These are phyloP conservation scores for Tetraselmis chui DNA, from an alignment of 139 green algal genomes.

Conservation along the genomic window DNA sequence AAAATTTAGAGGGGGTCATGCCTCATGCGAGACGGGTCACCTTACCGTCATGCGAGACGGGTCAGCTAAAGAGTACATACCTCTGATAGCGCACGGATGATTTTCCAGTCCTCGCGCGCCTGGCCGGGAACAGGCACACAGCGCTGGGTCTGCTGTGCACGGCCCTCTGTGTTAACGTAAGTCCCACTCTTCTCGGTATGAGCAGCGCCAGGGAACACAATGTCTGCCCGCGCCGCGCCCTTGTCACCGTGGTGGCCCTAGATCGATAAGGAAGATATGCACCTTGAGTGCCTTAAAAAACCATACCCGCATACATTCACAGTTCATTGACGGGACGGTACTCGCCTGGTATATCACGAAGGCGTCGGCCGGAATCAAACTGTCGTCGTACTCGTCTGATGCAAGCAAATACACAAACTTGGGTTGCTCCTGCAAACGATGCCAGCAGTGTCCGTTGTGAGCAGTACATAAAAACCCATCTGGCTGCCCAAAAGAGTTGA, in stretches of 20 bases:
- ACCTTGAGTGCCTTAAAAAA: constrained; percentile 3
- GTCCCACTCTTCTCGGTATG: constrained; percentile 84
- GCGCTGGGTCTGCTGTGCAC: constrained; percentile 79
- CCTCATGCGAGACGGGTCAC: constrained; percentile 1
- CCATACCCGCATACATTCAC: constrained; percentile 2
- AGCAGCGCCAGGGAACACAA: constrained; percentile 85
- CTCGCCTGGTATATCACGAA: constrained; percentile 93
- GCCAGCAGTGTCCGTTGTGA: no score
- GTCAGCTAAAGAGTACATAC: no score
- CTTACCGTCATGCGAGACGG: no score
- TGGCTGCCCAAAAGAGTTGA: no score
- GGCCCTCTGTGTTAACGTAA: constrained; percentile 90
- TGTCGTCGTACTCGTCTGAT: constrained; percentile 74
- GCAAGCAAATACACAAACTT: constrained; percentile 94
- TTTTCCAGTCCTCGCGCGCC: constrained; percentile 93
- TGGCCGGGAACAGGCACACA: constrained; percentile 67
- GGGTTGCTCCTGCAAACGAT: constrained; percentile 18
- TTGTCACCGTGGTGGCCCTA: constrained; percentile 90
- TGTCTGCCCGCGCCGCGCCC: constrained; percentile 79
- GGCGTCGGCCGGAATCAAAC: constrained; percentile 68
- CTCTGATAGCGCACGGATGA: constrained; percentile 78
- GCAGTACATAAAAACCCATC: no score
- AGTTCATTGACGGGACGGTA: background rate
- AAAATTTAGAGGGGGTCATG: background rate
- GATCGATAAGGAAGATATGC: background rate